Percentiles rank a stretch among this genome's conserved stretches.
These are phyloP conservation scores for Sporothrix mexicana DNA, from an alignment of 2,329 filamentous ascomycete species.

Conservation along the genomic window DNA sequence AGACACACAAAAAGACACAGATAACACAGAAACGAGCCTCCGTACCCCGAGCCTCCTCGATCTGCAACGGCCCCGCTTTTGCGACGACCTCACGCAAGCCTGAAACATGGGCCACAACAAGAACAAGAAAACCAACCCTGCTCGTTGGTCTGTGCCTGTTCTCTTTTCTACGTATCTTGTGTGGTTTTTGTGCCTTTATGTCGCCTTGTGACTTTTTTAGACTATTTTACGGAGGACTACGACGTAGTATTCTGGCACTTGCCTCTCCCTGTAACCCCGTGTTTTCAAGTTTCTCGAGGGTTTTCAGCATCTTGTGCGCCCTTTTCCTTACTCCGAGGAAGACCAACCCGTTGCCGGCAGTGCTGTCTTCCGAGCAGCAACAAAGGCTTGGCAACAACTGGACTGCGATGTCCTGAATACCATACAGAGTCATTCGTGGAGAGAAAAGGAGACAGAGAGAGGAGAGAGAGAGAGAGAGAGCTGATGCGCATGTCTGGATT, in stretches of 20 bases:
- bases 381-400: conserved; percentile 7
- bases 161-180: background rate
- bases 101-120: conserved; percentile 32
- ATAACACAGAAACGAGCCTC: background rate
- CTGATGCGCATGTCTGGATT: too few relatives aligned
- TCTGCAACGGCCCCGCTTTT: conserved; percentile 33
- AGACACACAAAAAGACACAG: background rate
- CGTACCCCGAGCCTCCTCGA: conserved; percentile 23
- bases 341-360: conserved; percentile 17
- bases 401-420: background rate
- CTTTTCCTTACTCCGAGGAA: background rate
- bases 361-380: conserved; percentile 13
- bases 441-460: too few relatives aligned
- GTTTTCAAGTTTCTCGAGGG: background rate
- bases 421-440: background rate
- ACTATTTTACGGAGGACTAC: background rate
- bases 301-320: background rate
- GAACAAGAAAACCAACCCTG: background rate
- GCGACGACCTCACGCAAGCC: conserved; percentile 35
- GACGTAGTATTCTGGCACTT: background rate
- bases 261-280: conserved; percentile 13
- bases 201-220: background rate
- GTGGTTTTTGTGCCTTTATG: background rate
- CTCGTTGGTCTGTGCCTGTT: conserved; percentile 15
- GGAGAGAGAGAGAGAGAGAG: too few relatives aligned